A percentile compares a stretch with the other conserved stretches of the same genome.
Evolutionary conservation across 352 stramenopile genomes (phyloP).

Genomic region (Globisporangium carolinianum): DNA sequence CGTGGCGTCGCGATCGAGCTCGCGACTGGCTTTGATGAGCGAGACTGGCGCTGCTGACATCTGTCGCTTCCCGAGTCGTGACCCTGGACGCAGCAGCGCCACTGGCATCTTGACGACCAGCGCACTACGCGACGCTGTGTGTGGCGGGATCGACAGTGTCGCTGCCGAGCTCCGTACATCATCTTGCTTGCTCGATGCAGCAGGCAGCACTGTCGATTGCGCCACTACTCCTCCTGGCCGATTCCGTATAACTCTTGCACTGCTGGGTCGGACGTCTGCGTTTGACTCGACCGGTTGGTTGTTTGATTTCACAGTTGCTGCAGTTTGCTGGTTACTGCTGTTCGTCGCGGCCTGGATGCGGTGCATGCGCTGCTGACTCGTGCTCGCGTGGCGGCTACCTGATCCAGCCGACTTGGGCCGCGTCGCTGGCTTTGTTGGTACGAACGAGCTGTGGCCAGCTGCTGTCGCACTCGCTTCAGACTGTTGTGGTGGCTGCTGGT

Average conservation of each 20-base stretch:
- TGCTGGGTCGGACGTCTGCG: not conserved
- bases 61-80: constrained; percentile 4
- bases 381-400: constrained; percentile 10
- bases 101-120: constrained; percentile 4
- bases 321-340: constrained; percentile 10
- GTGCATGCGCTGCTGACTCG: constrained; percentile 33
- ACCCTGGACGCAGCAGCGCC: constrained; percentile 7
- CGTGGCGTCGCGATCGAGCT: not conserved
- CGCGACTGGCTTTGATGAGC: constrained; percentile 5
- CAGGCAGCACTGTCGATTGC: not conserved
- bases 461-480: too few species aligned
- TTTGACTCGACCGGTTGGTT: not conserved
- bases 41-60: constrained; percentile 9
- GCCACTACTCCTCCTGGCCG: too few species aligned
- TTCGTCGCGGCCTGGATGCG: constrained; percentile 14
- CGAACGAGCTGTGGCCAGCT: not conserved
- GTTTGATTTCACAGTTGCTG: not conserved
- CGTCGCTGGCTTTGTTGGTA: constrained; percentile 22
- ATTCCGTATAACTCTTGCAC: too few species aligned
- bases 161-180: not conserved
- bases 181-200: constrained; percentile 7
- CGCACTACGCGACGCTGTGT: not conserved
- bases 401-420: constrained; percentile 29
- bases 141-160: too few species aligned
- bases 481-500: not conserved